phyloP scores from a whole-genome alignment of 139 green algal genomes.

The Tetraselmis striata region DNA sequence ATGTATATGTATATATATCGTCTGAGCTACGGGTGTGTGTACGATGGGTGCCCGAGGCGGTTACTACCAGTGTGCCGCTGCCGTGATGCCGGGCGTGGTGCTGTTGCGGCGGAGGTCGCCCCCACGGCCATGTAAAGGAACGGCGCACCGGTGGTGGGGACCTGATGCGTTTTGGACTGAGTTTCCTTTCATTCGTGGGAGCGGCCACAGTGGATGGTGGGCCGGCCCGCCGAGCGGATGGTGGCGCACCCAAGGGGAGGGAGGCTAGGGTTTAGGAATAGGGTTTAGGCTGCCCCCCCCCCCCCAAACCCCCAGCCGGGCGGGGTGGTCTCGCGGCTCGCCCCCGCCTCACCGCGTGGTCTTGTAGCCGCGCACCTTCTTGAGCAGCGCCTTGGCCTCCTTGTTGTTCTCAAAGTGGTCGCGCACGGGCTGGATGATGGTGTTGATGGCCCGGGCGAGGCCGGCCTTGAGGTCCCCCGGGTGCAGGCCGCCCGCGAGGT shows the following conservation, averaged over 20 bases:
- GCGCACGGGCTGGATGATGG: constrained; percentile 88
- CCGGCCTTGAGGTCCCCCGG: constrained; percentile 75
- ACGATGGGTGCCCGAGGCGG: no score
- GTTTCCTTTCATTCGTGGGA: not conserved
- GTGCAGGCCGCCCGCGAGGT: constrained; percentile 65
- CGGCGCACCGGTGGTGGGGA: no score
- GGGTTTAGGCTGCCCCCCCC: no score
- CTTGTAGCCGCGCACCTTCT: constrained; percentile 80
- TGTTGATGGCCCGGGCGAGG: constrained; percentile 73
- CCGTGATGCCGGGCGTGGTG: no score
- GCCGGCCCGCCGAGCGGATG: not conserved
- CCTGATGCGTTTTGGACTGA: no score
- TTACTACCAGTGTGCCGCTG: no score
- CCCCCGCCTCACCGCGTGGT: constrained; percentile 46
- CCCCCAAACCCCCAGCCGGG: no score
- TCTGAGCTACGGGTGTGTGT: not conserved
- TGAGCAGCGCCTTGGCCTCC: constrained; percentile 87
- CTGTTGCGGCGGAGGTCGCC: no score
- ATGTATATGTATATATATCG: not conserved
- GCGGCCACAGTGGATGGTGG: not conserved
- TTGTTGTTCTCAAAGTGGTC: constrained; percentile 91
- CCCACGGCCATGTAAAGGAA: no score
- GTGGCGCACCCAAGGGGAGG: not conserved
- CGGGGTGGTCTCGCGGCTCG: not conserved
- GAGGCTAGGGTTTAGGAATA: not conserved